Base-by-base conservation (phyloP, 2,329 filamentous ascomycete genomes). In the Cercospora zeae-maydis region DNA sequence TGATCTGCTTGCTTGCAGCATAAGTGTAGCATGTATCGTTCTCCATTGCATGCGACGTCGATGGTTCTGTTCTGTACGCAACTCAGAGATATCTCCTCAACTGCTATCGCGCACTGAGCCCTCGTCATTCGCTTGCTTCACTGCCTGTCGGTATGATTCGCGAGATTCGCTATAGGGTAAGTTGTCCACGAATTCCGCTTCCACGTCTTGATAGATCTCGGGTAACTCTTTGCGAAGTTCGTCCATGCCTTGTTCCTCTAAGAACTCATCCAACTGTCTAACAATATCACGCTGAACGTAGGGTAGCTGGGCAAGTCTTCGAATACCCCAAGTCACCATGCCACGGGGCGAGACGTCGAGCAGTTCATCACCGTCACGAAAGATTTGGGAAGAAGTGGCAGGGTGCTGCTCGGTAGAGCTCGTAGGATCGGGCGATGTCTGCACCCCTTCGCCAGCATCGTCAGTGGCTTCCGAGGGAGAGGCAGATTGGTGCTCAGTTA, bases 281-380 rank as follows among this genome's bases (percentile, higher is more conserved):
- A 67, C 51, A 14, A 68, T 58, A 36, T 34, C 31, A 19, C 34
- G 30, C 19, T 62, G 58, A 7, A 66, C 58, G 10, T 63, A 52
- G 4, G 66, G 63, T 14, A 67, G 45, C 39, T 67, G 62, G 4
- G 66, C 58, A 27, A 71, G 59, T 19, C 62, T 59, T 7, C 62
- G 56, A 2, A 68, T 53, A 14, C 62, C 65, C 70, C 70, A 72
- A 4, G 59, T 45, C 2, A 68, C 63, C 53, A 67, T 65, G 9
- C 58, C 64, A 9, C 52, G 39, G 13, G 64, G 63, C 10, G 58
- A 57, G 9, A 58, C 2, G 21, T 65, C 67, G 19, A 58, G 13
- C 27, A 47, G 21, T 30, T 53, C 27, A 8, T n/a, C 49, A 19
- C 13, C 7, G 11, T 19, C 27, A 3, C 33, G 2, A 2, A 3